A percentile compares a stretch with the other conserved stretches of the same genome.
These are phyloP conservation scores for Tylopilus sp. DNA, from an alignment of 768 basidiomycete species.

Conservation along the genomic window DNA sequence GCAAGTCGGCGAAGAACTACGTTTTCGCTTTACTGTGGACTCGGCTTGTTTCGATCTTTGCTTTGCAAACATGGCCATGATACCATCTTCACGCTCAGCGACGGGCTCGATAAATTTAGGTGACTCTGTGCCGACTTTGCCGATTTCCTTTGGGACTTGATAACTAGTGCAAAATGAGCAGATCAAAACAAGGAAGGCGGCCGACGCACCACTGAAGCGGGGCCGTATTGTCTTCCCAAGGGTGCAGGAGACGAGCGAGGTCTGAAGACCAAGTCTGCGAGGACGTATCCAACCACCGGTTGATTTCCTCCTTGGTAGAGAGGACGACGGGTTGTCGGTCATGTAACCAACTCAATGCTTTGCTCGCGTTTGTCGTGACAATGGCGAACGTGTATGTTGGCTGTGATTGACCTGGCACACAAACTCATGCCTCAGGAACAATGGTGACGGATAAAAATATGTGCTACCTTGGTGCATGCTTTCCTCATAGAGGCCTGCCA, in stretches of 20 bases:
- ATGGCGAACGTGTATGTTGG: constrained; percentile 83
- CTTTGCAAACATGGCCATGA: constrained; percentile 75
- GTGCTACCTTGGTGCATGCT: constrained; percentile 68
- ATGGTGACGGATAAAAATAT: not conserved
- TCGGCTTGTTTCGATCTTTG: constrained; percentile 38
- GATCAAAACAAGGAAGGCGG: not conserved
- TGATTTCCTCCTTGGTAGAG: constrained; percentile 52
- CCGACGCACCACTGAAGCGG: constrained; percentile 65
- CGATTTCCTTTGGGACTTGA: constrained; percentile 85
- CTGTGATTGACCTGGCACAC: constrained; percentile 44
- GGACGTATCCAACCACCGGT: constrained; percentile 78
- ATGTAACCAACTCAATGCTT: constrained; percentile 81
- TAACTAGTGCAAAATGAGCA: constrained; percentile 50
- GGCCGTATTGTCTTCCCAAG: constrained; percentile 47
- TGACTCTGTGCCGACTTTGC: constrained; percentile 85
- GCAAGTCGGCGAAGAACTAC: constrained; percentile 17
- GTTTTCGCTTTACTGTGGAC: constrained; percentile 27
- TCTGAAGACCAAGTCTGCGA: constrained; percentile 60
- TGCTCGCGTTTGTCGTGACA: constrained; percentile 76
- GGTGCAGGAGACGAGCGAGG: constrained; percentile 57
- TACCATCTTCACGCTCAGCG: constrained; percentile 77
- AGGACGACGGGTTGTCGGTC: constrained; percentile 88
- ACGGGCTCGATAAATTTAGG: constrained; percentile 80
- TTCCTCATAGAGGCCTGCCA: constrained; percentile 86
- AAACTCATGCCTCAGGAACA: not conserved